A percentile compares a stretch with the other conserved stretches of the same genome.
Evolutionary conservation across 306 rosid species (phyloP).

Genomic region (Ceratonia siliqua): DNA sequence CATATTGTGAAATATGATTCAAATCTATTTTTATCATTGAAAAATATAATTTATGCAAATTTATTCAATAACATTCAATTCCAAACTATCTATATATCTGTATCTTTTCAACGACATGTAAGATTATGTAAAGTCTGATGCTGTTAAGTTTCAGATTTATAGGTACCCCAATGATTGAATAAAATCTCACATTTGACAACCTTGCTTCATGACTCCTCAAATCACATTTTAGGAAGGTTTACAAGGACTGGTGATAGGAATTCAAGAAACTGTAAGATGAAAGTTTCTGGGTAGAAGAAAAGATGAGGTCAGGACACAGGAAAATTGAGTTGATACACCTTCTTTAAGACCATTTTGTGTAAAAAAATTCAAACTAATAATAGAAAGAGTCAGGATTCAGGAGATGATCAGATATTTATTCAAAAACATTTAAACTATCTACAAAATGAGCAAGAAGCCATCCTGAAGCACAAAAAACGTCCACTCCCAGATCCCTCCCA

Average conservation of each 20-base stretch:
- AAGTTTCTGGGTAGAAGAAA: not conserved
- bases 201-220: not conserved
- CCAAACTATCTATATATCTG: not conserved
- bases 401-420: constrained; percentile 5
- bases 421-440: not conserved
- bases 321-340: too few species aligned
- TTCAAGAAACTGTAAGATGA: not conserved
- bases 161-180: not conserved
- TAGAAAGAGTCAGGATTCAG: not conserved
- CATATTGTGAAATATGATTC: constrained; percentile 1
- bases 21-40: constrained; percentile 7
- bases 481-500: not conserved
- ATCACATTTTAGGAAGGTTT: not conserved
- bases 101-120: not conserved
- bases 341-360: not conserved
- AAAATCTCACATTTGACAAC: not conserved
- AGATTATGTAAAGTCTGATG: not conserved
- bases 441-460: not conserved
- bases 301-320: not conserved
- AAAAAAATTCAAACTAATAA: not conserved
- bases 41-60: not conserved
- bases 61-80: not conserved
- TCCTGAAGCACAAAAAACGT: not conserved
- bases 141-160: not conserved
- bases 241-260: not conserved